phyloP scores from a whole-genome alignment of 345 rosid species.

The Eutrema japonicum region DNA sequence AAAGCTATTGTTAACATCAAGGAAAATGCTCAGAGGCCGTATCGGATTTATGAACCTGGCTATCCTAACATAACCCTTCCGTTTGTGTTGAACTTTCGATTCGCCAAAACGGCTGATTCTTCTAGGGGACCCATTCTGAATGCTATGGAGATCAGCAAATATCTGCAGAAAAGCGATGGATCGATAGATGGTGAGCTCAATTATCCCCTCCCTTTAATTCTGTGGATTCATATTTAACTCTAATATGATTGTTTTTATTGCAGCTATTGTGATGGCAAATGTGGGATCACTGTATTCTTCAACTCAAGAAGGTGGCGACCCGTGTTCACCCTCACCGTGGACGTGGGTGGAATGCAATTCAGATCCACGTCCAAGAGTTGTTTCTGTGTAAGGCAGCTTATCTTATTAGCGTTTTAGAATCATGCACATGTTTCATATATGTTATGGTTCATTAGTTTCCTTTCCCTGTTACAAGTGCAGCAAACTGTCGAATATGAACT shows the following conservation, averaged over 20 bases:
- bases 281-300: constrained; percentile 57
- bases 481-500: constrained; percentile 70
- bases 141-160: constrained; percentile 88
- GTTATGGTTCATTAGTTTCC: background rate
- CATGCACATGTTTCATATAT: background rate
- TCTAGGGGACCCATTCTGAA: constrained; percentile 88
- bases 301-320: constrained; percentile 93
- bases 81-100: constrained; percentile 77
- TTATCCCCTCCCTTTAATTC: background rate
- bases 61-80: constrained; percentile 76
- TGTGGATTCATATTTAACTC: constrained; percentile 15
- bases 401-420: constrained; percentile 31
- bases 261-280: constrained; percentile 64
- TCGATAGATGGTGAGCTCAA: constrained; percentile 71
- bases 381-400: constrained; percentile 58
- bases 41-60: constrained; percentile 87
- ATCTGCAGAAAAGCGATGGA: constrained; percentile 74
- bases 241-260: constrained; percentile 43
- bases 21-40: constrained; percentile 86
- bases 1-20: constrained; percentile 80
- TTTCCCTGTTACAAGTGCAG: constrained; percentile 49
- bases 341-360: constrained; percentile 86
- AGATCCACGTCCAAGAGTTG: constrained; percentile 66
- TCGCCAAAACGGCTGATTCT: constrained; percentile 84
- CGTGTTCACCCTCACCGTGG: constrained; percentile 94